A percentile compares a stretch with the other conserved stretches of the same genome.
phyloP scores from a whole-genome alignment of 2,329 filamentous ascomycete genomes.

The Verticillium albo-atrum region DNA sequence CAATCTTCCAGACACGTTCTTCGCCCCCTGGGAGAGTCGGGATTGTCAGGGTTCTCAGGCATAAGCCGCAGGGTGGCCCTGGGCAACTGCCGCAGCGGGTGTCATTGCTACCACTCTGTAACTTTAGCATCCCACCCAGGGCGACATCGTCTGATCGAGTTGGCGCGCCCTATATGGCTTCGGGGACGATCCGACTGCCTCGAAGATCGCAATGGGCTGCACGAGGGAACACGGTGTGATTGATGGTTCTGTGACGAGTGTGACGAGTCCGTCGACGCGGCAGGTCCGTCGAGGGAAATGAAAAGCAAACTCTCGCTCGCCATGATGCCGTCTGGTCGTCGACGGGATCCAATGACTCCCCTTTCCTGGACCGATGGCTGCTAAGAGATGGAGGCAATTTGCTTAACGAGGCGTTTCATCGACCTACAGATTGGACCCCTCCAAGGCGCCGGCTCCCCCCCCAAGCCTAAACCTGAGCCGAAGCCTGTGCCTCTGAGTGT shows the following conservation, averaged over 20 bases:
- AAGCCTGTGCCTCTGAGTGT: background rate
- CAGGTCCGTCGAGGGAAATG: background rate
- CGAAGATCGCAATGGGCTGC: background rate
- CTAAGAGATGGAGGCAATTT: background rate
- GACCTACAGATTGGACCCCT: background rate
- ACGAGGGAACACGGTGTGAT: background rate
- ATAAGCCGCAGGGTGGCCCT: background rate
- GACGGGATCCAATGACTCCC: background rate
- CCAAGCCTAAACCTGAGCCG: background rate
- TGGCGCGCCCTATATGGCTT: background rate
- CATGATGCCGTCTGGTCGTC: background rate
- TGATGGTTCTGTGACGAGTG: background rate
- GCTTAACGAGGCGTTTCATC: background rate
- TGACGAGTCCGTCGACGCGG: background rate
- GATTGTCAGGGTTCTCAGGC: constrained; percentile 5
- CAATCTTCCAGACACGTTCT: constrained; percentile 10
- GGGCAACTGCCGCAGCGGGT: constrained; percentile 6
- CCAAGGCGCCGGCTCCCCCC: background rate
- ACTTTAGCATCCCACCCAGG: constrained; percentile 3
- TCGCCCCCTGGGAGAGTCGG: background rate
- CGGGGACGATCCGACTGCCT: background rate
- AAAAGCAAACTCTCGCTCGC: background rate
- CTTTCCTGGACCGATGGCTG: background rate
- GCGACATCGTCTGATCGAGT: background rate
- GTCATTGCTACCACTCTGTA: constrained; percentile 6